These are phyloP conservation scores for Tubosaeta sp. DNA, from an alignment of 768 basidiomycete genomes.

Conservation along the genomic window DNA sequence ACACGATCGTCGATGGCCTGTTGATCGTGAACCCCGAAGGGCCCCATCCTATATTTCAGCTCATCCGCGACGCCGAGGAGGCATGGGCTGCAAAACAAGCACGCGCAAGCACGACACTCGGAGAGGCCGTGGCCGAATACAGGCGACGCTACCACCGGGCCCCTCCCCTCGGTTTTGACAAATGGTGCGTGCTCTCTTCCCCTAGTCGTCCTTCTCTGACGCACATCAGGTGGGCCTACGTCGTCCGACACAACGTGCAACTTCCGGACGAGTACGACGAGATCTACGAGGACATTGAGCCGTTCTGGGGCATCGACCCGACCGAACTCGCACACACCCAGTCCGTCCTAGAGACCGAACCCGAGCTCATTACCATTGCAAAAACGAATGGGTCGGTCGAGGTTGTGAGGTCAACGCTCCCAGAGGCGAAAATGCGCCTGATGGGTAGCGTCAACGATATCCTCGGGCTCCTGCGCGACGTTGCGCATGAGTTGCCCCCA, in stretches of 20 bases:
- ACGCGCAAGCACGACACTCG: slow-evolving; percentile 35
- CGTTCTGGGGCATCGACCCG: slow-evolving; percentile 36
- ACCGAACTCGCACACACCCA: slow-evolving; percentile 18
- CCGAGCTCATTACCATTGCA: slow-evolving; percentile 18
- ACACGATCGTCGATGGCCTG: slow-evolving; percentile 28
- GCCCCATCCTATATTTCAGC: slow-evolving; percentile 41
- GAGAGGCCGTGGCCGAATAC: slow-evolving; percentile 38
- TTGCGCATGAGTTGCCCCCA: slow-evolving; percentile 29
- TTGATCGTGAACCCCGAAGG: slow-evolving; percentile 33
- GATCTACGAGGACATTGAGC: slow-evolving; percentile 35
- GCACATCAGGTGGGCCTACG: slow-evolving; percentile 39
- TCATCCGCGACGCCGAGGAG: slow-evolving; percentile 35
- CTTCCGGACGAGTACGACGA: slow-evolving; percentile 48
- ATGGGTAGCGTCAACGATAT: slow-evolving; percentile 4
- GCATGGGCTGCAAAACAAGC: slow-evolving; percentile 34
- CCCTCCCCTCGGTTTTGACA: slow-evolving; percentile 41
- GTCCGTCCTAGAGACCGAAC: slow-evolving; percentile 15
- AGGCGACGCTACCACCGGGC: slow-evolving; percentile 29
- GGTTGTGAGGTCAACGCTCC: slow-evolving; percentile 14
- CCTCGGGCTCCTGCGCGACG: slow-evolving; percentile 22
- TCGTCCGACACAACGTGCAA: slow-evolving; percentile 34
- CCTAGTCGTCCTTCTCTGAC: accelerated
- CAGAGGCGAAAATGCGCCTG: slow-evolving; percentile 1
- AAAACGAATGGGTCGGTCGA: slow-evolving; percentile 19
- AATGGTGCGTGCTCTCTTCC: slow-evolving; percentile 30